Base-by-base conservation (phyloP, 768 basidiomycete species). In the Gelatoporia subvermispora region DNA sequence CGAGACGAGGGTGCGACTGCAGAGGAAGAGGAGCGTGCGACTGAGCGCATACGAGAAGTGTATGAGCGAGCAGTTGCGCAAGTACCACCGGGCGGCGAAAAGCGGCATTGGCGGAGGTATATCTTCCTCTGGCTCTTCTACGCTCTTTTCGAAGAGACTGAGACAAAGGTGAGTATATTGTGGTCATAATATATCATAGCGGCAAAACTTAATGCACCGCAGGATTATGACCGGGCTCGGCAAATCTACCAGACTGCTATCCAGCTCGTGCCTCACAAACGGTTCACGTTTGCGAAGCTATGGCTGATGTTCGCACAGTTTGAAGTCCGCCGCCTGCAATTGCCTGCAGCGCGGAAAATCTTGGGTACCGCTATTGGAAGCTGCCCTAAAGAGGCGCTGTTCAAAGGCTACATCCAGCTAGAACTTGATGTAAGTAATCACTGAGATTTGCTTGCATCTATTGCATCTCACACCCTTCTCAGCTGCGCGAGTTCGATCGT, bases 241-340 rank as follows among this genome's bases (percentile, higher is more conserved):
- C 89, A 97, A 60, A 86, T 99, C 25, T 98, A 93, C 69, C 86
- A 92, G 65, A 93, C 93, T 0, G 91, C 86, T 5, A 68, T 95
- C 45, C 77, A 78, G 50, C 82, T 98, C 20, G 85, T 97, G 2
- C 96, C 96, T 0, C 95, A 99, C 66, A 95, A 95, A 62, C 81
- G 85, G 50, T 99, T 99, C 66, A 97, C 96, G 0, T 99, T 99
- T 57, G 90, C 96, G 3, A 99, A 99, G 68, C 71, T 98, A 10
- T 99, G 96, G 96, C 66, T 89, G 17, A 78, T 88, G 72, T 95
- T 86, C 56, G 92, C 95, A 4, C 82, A 86, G 54, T 98, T 98
- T 56, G 96, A 98, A 66, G 71, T 96, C 8, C 80, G 96, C 39
- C 79, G 80, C 45, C 72, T 94, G 28, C 85, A 96, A 50, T 68